Base-by-base conservation (phyloP, 2,329 filamentous ascomycete species). In the Penicillium aurantiogriseum region DNA sequence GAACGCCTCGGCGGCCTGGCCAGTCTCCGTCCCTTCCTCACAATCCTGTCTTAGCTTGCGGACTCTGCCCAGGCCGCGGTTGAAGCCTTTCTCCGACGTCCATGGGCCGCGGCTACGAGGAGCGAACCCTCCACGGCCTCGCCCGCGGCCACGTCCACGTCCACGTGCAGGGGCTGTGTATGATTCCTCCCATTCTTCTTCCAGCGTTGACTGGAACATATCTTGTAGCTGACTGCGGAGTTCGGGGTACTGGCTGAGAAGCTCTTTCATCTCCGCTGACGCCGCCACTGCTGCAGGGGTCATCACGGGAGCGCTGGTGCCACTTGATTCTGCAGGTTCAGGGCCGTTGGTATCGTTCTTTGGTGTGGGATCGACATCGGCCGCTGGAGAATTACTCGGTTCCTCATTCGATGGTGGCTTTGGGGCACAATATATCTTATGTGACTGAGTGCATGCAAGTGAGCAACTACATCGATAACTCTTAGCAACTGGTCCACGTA, bases 61-160 rank as follows among this genome's bases (percentile, higher is more conserved):
- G 52, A 77, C 73, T 60, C 69, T 75, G 19, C 71, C 74, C 36
- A 77, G 51, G 2, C 74, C 76, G 19, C 75, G 71, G 27, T 75
- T 77, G 56, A 77, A 77, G 5, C 76, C 76, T 59, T 77, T 78
- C 60, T 77, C 76, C 11, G 69, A 62, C 6, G 73, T 77, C 75
- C 76, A 77, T 10, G 69, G 66, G 17, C 75, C 74, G 55, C 70
- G 67, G 52, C 66, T 67, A 23, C 69, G 67, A 40, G 67, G 65
- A 15, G 63, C 21, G 13, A 62, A 56, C 27, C 63, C 63, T 52
- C 64, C 68, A 11, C 71, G 65, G 49, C 69, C 64, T 43, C 67
- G 62, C 25, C 67, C 69, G 50, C 66, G 67, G 2, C 63, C 57
- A 33, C 72, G 67, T 7, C 63, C 57, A 39, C 72, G 67, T 2